phyloP scores from a whole-genome alignment of 306 rosid species.

The Castanopsis chinensis region DNA sequence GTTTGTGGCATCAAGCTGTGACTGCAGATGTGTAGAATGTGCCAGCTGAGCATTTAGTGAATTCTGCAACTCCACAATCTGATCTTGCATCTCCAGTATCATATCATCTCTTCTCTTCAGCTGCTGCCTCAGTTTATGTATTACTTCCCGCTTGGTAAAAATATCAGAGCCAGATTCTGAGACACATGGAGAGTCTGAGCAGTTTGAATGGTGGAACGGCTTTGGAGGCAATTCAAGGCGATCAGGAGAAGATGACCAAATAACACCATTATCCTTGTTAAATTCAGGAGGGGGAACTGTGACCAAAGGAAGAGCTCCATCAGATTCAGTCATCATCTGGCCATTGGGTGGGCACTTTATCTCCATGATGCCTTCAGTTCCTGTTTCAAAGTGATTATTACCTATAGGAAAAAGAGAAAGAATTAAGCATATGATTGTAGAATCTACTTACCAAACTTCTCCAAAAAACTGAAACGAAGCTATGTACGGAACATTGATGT shows the following conservation, averaged over 20 bases:
- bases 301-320: slow-evolving; percentile 72
- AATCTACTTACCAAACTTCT: neutral
- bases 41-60: slow-evolving; percentile 66
- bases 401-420: neutral
- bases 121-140: slow-evolving; percentile 90
- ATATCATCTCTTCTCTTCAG: slow-evolving; percentile 91
- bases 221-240: slow-evolving; percentile 81
- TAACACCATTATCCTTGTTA: slow-evolving; percentile 72
- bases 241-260: slow-evolving; percentile 91
- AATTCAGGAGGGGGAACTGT: slow-evolving; percentile 70
- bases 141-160: slow-evolving; percentile 89
- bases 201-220: slow-evolving; percentile 77
- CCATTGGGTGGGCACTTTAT: slow-evolving; percentile 57
- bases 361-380: slow-evolving; percentile 53
- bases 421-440: neutral
- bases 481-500: neutral
- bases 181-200: slow-evolving; percentile 92
- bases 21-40: slow-evolving; percentile 74
- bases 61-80: slow-evolving; percentile 73
- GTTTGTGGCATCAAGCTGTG: slow-evolving; percentile 75
- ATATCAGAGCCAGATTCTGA: slow-evolving; percentile 96
- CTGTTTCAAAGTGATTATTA: slow-evolving; percentile 38
- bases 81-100: slow-evolving; percentile 98
- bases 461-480: neutral
- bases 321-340: slow-evolving; percentile 56